Base-by-base conservation (phyloP, 768 basidiomycete species). In the Tephrocybe sp. region DNA sequence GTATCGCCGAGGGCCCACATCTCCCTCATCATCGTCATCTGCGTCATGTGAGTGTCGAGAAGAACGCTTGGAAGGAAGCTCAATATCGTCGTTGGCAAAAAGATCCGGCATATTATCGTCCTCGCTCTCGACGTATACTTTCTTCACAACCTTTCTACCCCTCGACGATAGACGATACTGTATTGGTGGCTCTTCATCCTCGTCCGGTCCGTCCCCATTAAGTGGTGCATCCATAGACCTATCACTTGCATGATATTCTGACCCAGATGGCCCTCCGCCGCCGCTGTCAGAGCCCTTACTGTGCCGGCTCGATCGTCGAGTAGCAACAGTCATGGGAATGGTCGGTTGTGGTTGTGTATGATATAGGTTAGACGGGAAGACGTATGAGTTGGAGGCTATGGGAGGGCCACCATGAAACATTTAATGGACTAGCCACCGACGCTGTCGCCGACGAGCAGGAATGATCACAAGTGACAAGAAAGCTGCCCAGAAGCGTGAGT, bases 231-330 rank as follows among this genome's bases (percentile, higher is more conserved):
- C 65, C 46, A 70, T 64, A 3, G 73, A 75, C 55, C 72, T 73
- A 42, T 77, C 77, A 47, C 76, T 76, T 48, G 68, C 73, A 48
- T 74, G 69, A 58, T 79, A 80, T 59, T 78, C 76, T 3, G 77
- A 79, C 16, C 75, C 77, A 40, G 76, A 78, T 16, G 69, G 64
- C 0, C 64, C 69, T 0, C 47, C 52, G 32, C 67, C 62, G 2
- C 49, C 48, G 34, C 68, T 63, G 19, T 62, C 63, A 12, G 71
- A 69, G n/a, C 63, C 63, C 11, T 58, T 63, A 25, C 66, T 62
- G 31, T 60, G 54, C 35, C 70, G 68, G 26, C 58, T 62, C 0
- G 70, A 71, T 21, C 71, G 68, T 35, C 76, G 70, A 38, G 68
- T 64, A 22, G 46, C 19, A 19, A 56, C 44, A 37, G 52, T 44